phyloP scores from a whole-genome alignment of 371 early-diverging fungal genomes.

The Mortierella sp. region DNA sequence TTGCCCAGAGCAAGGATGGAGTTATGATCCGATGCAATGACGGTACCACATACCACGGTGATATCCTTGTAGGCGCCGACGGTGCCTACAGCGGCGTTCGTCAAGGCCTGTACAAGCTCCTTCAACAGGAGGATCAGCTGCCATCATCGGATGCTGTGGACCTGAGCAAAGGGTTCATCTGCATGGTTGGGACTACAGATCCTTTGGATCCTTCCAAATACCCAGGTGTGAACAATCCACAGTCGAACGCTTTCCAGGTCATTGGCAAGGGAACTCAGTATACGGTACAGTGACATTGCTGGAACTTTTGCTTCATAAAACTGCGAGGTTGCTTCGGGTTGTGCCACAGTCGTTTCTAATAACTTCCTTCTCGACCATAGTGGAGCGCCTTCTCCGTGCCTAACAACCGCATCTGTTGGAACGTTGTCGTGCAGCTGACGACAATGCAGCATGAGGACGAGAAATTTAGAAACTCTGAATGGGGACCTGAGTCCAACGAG shows the following conservation, averaged over 20 bases:
- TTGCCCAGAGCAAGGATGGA: conserved; percentile 10
- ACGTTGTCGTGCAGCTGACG: conserved; percentile 2
- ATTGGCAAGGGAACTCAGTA: conserved; percentile 4
- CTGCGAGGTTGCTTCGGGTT: too few relatives aligned
- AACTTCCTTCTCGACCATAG: neutral
- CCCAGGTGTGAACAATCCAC: conserved; percentile 1
- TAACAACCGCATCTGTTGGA: conserved; percentile 19
- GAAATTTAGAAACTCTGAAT: conserved; percentile 10
- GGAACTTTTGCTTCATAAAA: too few relatives aligned
- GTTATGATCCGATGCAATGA: conserved; percentile 14
- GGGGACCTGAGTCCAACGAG: conserved; percentile 21
- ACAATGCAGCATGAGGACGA: conserved; percentile 9
- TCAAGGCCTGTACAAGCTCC: conserved; percentile 6
- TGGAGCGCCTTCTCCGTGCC: conserved; percentile 23
- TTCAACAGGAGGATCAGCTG: neutral
- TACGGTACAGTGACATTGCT: too few relatives aligned
- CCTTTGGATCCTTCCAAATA: conserved; percentile 24
- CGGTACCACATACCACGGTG: conserved; percentile 10
- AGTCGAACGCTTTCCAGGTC: neutral
- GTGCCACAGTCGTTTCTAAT: neutral
- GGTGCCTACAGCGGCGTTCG: conserved; percentile 22
- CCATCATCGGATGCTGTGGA: conserved; percentile 6
- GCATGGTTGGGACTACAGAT: conserved; percentile 23
- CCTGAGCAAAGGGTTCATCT: conserved; percentile 7
- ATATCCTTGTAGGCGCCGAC: conserved; percentile 24